A percentile compares a stretch with the other conserved stretches of the same genome.
phyloP scores from a whole-genome alignment of 352 stramenopile genomes.

The Phytophthora sojae region DNA sequence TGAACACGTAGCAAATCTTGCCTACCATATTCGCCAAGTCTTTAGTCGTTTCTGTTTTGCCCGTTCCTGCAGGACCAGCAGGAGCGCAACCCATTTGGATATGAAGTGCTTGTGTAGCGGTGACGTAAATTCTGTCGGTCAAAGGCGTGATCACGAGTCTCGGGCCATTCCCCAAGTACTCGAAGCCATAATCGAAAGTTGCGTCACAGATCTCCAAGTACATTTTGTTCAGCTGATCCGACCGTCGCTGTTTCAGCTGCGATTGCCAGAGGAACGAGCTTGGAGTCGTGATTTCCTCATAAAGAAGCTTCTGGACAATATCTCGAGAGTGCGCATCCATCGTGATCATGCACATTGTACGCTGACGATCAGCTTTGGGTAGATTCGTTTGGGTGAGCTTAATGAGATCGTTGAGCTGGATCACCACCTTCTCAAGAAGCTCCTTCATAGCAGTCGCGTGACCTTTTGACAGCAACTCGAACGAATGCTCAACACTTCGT shows the following conservation, averaged over 20 bases:
- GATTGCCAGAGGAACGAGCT: conserved; percentile 94
- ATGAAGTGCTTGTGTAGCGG: conserved; percentile 94
- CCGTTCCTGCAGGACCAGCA: conserved; percentile 88
- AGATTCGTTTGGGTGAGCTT: conserved; percentile 89
- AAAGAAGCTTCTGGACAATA: conserved; percentile 92
- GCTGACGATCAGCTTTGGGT: conserved; percentile 87
- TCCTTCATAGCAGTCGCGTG: conserved; percentile 87
- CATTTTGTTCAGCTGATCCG: conserved; percentile 56
- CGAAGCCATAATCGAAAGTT: conserved; percentile 94
- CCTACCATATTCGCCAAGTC: conserved; percentile 93
- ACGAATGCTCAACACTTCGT: conserved; percentile 84
- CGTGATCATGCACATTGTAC: conserved; percentile 96
- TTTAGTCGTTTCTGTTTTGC: conserved; percentile 97
- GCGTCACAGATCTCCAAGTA: conserved; percentile 93
- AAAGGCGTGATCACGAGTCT: conserved; percentile 95
- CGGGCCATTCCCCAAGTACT: conserved; percentile 95
- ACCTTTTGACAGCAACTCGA: conserved; percentile 70
- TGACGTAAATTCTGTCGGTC: conserved; percentile 96
- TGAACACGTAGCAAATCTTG: conserved; percentile 96
- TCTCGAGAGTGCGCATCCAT: conserved; percentile 94
- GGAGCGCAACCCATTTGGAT: conserved; percentile 96
- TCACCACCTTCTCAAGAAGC: conserved; percentile 83
- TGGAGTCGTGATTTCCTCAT: conserved; percentile 77
- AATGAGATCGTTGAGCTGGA: conserved; percentile 94
- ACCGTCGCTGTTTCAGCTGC: conserved; percentile 89